Percentiles rank a stretch among this genome's conserved stretches.
These are phyloP conservation scores for Coleophoma eucalyptorum DNA, from an alignment of 2,329 filamentous ascomycete genomes.

Conservation along the genomic window DNA sequence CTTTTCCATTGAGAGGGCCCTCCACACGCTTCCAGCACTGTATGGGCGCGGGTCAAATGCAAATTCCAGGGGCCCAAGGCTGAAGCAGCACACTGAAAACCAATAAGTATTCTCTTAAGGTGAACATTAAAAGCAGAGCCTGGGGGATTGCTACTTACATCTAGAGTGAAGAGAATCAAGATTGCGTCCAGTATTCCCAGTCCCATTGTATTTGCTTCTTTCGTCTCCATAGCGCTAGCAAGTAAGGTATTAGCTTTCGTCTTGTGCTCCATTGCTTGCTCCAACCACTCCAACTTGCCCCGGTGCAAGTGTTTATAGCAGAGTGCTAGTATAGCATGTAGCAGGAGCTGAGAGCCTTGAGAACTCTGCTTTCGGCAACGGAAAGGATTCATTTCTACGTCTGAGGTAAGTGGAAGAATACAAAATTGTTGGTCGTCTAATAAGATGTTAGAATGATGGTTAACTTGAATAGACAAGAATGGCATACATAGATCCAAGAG, in stretches of 20 bases:
- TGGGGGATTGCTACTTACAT: background rate
- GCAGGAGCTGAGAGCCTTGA: background rate
- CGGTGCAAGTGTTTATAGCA: background rate
- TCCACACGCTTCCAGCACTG: background rate
- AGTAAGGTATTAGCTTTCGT: background rate
- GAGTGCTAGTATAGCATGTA: background rate
- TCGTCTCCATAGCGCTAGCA: background rate
- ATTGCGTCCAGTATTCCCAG: background rate
- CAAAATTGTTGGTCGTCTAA: background rate
- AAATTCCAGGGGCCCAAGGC: background rate
- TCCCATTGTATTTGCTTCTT: background rate
- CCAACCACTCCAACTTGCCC: background rate
- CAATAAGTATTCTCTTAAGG: background rate
- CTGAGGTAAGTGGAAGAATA: background rate
- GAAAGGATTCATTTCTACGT: background rate
- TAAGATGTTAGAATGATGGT: background rate
- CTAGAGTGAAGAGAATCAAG: background rate
- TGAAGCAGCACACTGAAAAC: background rate
- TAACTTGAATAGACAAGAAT: background rate
- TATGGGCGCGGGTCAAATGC: background rate
- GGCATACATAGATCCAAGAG: background rate
- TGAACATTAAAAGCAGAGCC: too few species aligned
- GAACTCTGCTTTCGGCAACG: background rate
- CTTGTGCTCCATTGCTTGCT: background rate
- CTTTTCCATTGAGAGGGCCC: background rate